phyloP scores from a whole-genome alignment of 164 flowering plant species.

The Macadamia tetraphylla region DNA sequence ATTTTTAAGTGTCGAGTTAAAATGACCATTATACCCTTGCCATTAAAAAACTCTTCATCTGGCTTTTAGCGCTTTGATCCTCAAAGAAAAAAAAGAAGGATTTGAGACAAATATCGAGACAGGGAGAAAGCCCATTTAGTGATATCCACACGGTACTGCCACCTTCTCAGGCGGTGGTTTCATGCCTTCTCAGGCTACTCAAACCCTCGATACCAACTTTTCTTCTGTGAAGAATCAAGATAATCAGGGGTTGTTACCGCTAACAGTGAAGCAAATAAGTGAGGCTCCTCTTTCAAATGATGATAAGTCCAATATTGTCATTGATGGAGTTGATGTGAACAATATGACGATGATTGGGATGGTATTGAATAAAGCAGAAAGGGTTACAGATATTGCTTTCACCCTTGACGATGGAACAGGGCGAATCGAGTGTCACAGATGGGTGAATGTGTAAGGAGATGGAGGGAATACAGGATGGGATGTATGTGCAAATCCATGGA shows the following conservation, averaged over 20 bases:
- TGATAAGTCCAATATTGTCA: slow-evolving; percentile 42
- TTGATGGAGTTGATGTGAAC: slow-evolving; percentile 48
- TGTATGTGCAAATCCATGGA: slow-evolving; percentile 54
- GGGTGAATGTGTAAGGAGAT: slow-evolving; percentile 25
- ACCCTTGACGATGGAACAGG: slow-evolving; percentile 72
- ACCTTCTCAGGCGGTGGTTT: too few relatives aligned
- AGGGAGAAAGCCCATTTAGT: too few relatives aligned
- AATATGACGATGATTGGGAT: slow-evolving; percentile 70
- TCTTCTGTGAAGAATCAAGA: slow-evolving; percentile 32
- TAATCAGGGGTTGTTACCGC: slow-evolving; percentile 37
- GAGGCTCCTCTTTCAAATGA: slow-evolving; percentile 42
- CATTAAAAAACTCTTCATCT: too few relatives aligned
- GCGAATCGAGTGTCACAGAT: slow-evolving; percentile 46
- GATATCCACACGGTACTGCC: too few relatives aligned
- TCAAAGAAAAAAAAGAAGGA: too few relatives aligned
- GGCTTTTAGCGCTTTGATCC: too few relatives aligned
- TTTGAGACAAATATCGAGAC: too few relatives aligned
- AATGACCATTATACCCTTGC: too few relatives aligned
- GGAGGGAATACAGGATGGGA: slow-evolving; percentile 29
- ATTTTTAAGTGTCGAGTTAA: too few relatives aligned
- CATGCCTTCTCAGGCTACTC: too few relatives aligned
- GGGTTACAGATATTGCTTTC: slow-evolving; percentile 18
- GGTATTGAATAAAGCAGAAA: slow-evolving; percentile 38
- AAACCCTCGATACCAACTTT: too few relatives aligned
- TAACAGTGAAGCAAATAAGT: slow-evolving; percentile 38